phyloP scores from a whole-genome alignment of 768 basidiomycete species.

The Multifurca ochricompacta region DNA sequence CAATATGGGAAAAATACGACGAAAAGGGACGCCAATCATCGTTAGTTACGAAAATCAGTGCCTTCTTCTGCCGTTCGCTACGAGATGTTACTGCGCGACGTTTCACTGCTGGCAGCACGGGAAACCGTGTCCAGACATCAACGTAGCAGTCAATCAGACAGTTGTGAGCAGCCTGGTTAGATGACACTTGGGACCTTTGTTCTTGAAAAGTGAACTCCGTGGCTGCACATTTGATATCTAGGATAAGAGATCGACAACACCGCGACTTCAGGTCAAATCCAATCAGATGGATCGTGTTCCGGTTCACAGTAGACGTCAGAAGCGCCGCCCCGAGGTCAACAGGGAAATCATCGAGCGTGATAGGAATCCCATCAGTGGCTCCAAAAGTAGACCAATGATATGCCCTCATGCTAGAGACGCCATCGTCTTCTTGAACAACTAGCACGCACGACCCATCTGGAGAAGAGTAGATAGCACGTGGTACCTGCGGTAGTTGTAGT shows the following conservation, averaged over 20 bases:
- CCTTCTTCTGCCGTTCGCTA: constrained; percentile 27
- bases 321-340: constrained; percentile 21
- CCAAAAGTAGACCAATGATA: constrained; percentile 57
- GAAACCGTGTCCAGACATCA: constrained; percentile 12
- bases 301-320: constrained; percentile 40
- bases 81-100: constrained; percentile 8
- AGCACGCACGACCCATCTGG: constrained; percentile 51
- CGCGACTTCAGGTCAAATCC: constrained; percentile 30
- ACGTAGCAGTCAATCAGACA: constrained; percentile 10
- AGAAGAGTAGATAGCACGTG: constrained; percentile 35
- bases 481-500: constrained; percentile 32
- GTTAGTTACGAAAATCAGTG: constrained; percentile 40
- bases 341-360: constrained; percentile 28
- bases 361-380: constrained; percentile 35
- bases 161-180: constrained; percentile 34
- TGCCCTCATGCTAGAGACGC: constrained; percentile 26
- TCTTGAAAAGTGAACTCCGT: constrained; percentile 52
- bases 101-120: constrained; percentile 9
- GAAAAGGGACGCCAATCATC: constrained; percentile 30
- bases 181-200: constrained; percentile 27
- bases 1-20: constrained; percentile 39
- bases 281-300: constrained; percentile 37
- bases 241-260: constrained; percentile 34
- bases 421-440: constrained; percentile 24
- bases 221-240: constrained; percentile 46